Conservation (phyloP, 208 protist species). For the Acanthamoeba lenticulata region DNA sequence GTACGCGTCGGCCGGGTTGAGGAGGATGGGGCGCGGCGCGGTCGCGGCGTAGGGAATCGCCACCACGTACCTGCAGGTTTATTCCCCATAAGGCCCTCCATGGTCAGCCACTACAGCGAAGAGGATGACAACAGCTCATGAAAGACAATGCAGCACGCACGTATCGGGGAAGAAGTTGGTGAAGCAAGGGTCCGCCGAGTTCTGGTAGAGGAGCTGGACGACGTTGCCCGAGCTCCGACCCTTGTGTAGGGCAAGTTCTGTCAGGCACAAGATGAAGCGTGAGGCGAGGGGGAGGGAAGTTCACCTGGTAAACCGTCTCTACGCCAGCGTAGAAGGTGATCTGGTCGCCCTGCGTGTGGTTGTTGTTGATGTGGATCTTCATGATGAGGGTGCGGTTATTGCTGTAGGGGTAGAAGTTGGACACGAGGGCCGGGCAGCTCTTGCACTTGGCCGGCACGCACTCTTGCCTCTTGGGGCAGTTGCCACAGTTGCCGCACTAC, state of each 20-base stretch:
- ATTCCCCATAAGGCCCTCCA: not conserved
- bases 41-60: not conserved
- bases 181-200: constrained; percentile 1
- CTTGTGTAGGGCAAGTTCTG: not conserved
- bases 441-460: constrained; percentile 25
- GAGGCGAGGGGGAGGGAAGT: not conserved
- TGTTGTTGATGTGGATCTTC: constrained; percentile 46
- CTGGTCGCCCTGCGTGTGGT: constrained; percentile 33
- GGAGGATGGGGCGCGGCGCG: too few relatives aligned
- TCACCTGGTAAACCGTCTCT: not conserved
- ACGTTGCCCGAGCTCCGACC: constrained; percentile 26
- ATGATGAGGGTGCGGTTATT: constrained; percentile 51
- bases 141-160: not conserved
- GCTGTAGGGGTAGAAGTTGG: constrained; percentile 17
- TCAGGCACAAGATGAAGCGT: not conserved
- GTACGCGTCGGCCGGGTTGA: not conserved
- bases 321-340: constrained; percentile 33
- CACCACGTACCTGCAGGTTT: not conserved
- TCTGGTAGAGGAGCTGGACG: constrained; percentile 28
- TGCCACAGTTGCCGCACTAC: not conserved
- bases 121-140: not conserved
- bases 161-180: constrained; percentile 7
- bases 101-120: not conserved
- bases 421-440: constrained; percentile 5
- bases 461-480: not conserved